Evolutionary conservation across 352 stramenopile species (phyloP).

Genomic region (Phytophthora ohioensis): DNA sequence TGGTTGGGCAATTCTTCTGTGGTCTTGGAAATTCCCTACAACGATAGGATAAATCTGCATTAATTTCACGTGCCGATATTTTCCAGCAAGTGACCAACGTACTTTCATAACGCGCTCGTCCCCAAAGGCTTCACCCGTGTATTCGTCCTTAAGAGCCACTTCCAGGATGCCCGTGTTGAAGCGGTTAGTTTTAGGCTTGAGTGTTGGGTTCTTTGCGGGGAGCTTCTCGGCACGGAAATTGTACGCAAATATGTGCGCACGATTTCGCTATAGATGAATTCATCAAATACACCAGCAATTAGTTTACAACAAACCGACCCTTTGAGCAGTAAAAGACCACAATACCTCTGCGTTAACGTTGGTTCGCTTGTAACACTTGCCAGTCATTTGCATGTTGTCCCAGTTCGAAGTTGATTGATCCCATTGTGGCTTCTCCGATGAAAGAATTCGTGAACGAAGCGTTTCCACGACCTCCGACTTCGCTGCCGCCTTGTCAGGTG

Average conservation of each 20-base stretch:
- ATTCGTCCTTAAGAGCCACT: conserved; percentile 69
- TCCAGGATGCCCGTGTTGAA: conserved; percentile 86
- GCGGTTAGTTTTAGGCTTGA: conserved; percentile 75
- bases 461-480: conserved; percentile 74
- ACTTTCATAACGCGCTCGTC: conserved; percentile 77
- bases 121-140: conserved; percentile 70
- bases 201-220: conserved; percentile 77
- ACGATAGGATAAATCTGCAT: neutral
- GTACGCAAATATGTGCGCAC: conserved; percentile 85
- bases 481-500: conserved; percentile 55
- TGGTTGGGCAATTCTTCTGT: conserved; percentile 84
- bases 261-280: conserved; percentile 60
- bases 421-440: conserved; percentile 63
- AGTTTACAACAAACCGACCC: neutral
- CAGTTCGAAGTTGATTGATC: conserved; percentile 74
- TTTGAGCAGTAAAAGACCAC: neutral
- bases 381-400: conserved; percentile 75
- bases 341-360: conserved; percentile 80
- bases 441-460: conserved; percentile 70
- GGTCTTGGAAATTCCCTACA: conserved; percentile 72
- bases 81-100: conserved; percentile 7
- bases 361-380: conserved; percentile 81
- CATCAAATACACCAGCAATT: conserved; percentile 4
- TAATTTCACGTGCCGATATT: neutral
- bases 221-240: conserved; percentile 89